Base-by-base conservation (phyloP, 2,329 filamentous ascomycete species). In the Sporothrix protearum region DNA sequence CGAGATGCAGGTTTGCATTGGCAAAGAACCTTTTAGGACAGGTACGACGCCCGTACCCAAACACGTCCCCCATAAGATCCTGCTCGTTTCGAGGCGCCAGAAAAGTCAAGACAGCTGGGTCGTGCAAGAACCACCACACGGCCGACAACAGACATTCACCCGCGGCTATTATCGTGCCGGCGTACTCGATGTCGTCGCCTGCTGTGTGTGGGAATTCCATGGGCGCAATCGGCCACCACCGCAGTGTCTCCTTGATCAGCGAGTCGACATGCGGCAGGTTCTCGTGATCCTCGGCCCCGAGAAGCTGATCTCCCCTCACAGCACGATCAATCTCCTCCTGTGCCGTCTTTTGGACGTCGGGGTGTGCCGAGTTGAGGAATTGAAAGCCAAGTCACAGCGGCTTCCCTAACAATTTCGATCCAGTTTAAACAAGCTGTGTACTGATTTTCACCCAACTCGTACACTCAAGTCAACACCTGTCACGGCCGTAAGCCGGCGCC, bases 51-150 rank as follows among this genome's bases (percentile, higher is more conserved):
- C 53, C 55, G 30, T 39, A 61, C 16, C 55, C 55, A 61, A 61
- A 39, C 30, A 30, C 55, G 3, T 61, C 30, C 16, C 16, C 55
- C 2, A 30, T 36, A 8, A 7, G 55, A 19, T 61, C 28, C 14
- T 30, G 55, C 19, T 61, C 55, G 19, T 33, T 39, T 10, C 55
- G 55, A n/a, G 30, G 55, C 7, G 55, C 30, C 7, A 61, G 19
- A 61, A 61, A 61, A 2, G 53, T 28, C 30, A 33, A 57, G 10
- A 57, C 53, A 2, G 25, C 53, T 6, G 53, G 53, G 12, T 57
- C 53, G 53, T 57, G 53, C 53, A 57, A 28, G 53, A 57, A 57
- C 53, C 53, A 57, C 53, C 53, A 57, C 10, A 33, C 53, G 28
- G 25, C 53, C 2, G 53, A 28, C 3, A 57, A 28, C 53, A 57